Base-by-base conservation (phyloP, 176 grass and related monocot species). In the Carex scoparia region DNA sequence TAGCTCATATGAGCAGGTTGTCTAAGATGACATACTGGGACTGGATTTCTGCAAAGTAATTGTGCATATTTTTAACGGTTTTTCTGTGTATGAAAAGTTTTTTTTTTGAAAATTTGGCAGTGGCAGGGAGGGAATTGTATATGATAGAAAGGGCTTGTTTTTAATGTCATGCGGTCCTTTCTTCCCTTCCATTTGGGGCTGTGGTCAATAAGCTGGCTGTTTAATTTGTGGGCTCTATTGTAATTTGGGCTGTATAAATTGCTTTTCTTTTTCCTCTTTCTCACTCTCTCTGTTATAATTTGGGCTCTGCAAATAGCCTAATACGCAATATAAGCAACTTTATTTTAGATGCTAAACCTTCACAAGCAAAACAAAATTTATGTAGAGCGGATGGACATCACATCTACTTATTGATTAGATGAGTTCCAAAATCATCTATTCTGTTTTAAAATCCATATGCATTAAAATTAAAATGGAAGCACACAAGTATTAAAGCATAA, bases 1-100 rank as follows among this genome's bases (percentile, higher is more conserved):
- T 37, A 59, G 12, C 79, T 62, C 79, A 61, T 63, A 81, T 46
- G 79, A 81, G 48, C 58, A 38, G 18, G 79, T 81, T n/a, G 70
- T 75, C 9, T 75, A 37, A 64, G 30, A 38, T 16, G 55, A n/a
- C 15, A 61, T 64, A 10, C 61, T 63, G 27, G 79, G 14, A 63
- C 78, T 37, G 60, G 54, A 42, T 62, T 3, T n/a, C 54, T 62
- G 60, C 27, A 63, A 81, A 37, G 37, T 81, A 28, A 37, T 59
- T 60, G 33, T 33, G 15, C 3, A 4, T 30, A 23, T 53, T 75
- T 32, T 69, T 11, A 73, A 73, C 2, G 8, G 42, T 73, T 28
- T 48, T 73, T 73, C 3, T 73, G 42, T 9, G 44, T 73, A 27
- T 12, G 40, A 46, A 42, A 72, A 23, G 23, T 23, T 23, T 23